Conservation (phyloP, 352 stramenopile species). For the Phytophthora nicotianae region DNA sequence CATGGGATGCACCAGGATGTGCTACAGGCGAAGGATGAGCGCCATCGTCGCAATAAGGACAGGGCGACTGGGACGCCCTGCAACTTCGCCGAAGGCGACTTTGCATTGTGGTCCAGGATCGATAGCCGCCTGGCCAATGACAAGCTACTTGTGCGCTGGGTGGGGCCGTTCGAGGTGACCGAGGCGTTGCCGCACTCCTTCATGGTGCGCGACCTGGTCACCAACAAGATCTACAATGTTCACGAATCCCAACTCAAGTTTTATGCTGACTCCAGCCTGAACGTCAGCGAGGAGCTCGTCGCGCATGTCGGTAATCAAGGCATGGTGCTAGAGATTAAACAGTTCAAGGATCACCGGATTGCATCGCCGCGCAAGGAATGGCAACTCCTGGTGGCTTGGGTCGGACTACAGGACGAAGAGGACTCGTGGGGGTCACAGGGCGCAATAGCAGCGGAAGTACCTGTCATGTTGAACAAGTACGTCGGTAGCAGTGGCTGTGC, state of each 20-base stretch:
- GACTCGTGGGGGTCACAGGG: conserved; percentile 22
- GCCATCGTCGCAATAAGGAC: not conserved
- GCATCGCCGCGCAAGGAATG: not conserved
- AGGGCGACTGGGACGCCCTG: not conserved
- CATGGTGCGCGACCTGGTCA: conserved; percentile 4
- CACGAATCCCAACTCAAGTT: not conserved
- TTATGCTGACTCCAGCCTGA: not conserved
- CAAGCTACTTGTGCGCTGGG: conserved; percentile 11
- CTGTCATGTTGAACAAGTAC: conserved; percentile 4
- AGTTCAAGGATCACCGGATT: conserved; percentile 8
- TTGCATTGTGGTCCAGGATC: conserved; percentile 9
- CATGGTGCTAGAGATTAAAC: conserved; percentile 5
- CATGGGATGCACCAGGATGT: conserved; percentile 5
- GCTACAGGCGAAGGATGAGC: not conserved
- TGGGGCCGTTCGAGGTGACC: not conserved
- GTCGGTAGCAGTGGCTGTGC: not conserved
- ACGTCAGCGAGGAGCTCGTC: conserved; percentile 2
- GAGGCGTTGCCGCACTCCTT: conserved; percentile 4
- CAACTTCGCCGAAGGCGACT: conserved; percentile 8
- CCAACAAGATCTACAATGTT: not conserved
- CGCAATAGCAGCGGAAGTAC: not conserved
- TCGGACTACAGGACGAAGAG: conserved; percentile 7
- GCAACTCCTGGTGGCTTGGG: conserved; percentile 4
- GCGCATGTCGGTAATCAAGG: conserved; percentile 9
- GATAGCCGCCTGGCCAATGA: conserved; percentile 1